Conservation (phyloP, 2,329 filamentous ascomycete species). For the Trichophyton simii region DNA sequence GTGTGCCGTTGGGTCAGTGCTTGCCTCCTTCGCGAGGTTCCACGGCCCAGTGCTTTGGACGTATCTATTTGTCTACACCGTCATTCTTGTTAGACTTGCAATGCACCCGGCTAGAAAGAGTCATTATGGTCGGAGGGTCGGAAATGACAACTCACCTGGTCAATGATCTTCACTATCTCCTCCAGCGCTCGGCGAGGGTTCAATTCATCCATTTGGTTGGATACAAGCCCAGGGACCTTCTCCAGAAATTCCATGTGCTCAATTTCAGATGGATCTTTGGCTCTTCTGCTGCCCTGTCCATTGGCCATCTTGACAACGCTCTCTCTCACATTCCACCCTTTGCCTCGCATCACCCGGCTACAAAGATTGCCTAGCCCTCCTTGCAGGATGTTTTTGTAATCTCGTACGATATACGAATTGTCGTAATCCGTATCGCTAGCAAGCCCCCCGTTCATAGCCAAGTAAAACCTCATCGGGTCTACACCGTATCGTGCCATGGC, state of each 20-base stretch:
- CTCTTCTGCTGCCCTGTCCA: neutral
- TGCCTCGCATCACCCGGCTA: constrained; percentile 54
- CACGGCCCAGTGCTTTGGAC: constrained; percentile 57
- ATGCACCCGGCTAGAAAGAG: neutral
- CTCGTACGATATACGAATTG: constrained; percentile 59
- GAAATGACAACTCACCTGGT: constrained; percentile 6
- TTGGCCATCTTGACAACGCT: constrained; percentile 38
- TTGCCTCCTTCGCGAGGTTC: constrained; percentile 38
- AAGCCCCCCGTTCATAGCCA: constrained; percentile 68
- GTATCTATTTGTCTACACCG: constrained; percentile 50
- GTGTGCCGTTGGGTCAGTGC: constrained; percentile 18
- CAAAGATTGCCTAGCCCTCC: constrained; percentile 69
- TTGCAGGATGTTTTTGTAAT: constrained; percentile 70
- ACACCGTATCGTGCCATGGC: constrained; percentile 80
- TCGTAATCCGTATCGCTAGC: constrained; percentile 70
- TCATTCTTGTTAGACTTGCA: neutral
- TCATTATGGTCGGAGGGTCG: no score
- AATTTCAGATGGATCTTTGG: constrained; percentile 17
- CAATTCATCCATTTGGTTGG: constrained; percentile 48
- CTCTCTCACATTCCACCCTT: constrained; percentile 54
- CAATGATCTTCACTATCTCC: constrained; percentile 41
- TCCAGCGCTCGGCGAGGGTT: constrained; percentile 55
- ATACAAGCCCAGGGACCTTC: constrained; percentile 32
- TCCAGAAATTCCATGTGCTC: constrained; percentile 32
- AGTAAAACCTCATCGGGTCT: constrained; percentile 80